Evolutionary conservation across 148 eudicot genomes (phyloP), one percentile per base, ranked within the genome.

Genomic region (Dianthus caryophyllus): DNA sequence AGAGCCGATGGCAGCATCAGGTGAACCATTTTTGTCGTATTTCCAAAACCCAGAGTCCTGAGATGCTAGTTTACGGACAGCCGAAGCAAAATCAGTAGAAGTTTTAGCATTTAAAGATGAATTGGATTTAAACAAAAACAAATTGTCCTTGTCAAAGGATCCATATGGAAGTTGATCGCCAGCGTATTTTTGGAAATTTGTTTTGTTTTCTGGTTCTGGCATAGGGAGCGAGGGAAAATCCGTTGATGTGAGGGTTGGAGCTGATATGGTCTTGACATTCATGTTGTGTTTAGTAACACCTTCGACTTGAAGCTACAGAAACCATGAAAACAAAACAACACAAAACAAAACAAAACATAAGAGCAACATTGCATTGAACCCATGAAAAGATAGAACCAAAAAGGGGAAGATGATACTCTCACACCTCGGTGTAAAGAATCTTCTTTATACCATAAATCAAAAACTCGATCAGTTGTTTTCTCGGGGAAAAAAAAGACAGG

Each of bases 281-380:
- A 76, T 76, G 76, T 77, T 82, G 67, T 78, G 97, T 68, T 74
- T 79, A 73, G 82, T 77, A 72, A 78, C 89, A 71, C 88, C 89
- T 59, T 93, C 95, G 53, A 85, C 98, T 83, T 93, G 98, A 75
- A 85, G 91, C 98, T 93, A 76, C 79, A 86, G 69, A 49, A 66
- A 71, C 31, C 67, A 33, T 46, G 62, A 52, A 67, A 67, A 64
- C 39, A 17, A 7, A 26, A 44, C 36, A 61, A n/a, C n/a, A n/a
- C n/a, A n/a, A n/a, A n/a, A n/a, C n/a, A 52, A 67, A 67, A 64
- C 39, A 17, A 7, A 26, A 44, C 36, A 61, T 17, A 33, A 6
- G 33, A 62, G 21, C 64, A 26, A 29, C 43, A 68, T 31, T 31
- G 58, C 39, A 44, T 41, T 21, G 44, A 21, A 47, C 63, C 48